Conservation (phyloP, 2,329 filamentous ascomycete species). For the Aspergillus persii region DNA sequence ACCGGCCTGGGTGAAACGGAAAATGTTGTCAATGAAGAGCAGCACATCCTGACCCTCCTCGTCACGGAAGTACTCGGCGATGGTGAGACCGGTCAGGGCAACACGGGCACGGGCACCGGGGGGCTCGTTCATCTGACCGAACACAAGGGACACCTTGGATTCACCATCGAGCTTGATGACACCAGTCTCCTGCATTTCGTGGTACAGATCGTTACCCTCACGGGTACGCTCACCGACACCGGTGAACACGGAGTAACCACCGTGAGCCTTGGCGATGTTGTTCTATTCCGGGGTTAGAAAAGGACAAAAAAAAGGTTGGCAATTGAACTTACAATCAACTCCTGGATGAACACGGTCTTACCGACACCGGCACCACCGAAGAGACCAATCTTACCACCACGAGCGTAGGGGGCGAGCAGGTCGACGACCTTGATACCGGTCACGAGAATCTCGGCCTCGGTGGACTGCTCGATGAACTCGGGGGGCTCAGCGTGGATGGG, state of each 20-base stretch:
- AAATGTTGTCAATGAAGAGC: conserved; percentile 99
- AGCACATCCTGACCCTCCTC: conserved; percentile 90
- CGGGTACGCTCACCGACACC: conserved; percentile 99
- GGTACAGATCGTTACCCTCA: conserved; percentile 99
- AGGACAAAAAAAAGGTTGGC: neutral
- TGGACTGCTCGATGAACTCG: conserved; percentile 91
- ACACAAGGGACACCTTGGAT: conserved; percentile 98
- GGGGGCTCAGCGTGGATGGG: conserved; percentile 96
- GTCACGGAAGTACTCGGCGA: conserved; percentile 75
- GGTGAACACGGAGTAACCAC: conserved; percentile 99
- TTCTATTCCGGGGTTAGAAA: conserved; percentile 55
- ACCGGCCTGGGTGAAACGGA: conserved; percentile 99
- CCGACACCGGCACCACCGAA: conserved; percentile 99
- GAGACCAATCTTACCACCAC: conserved; percentile 99
- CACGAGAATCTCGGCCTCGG: conserved; percentile 90
- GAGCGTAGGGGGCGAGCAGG: conserved; percentile 95
- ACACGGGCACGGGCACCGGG: conserved; percentile 99
- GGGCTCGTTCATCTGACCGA: conserved; percentile 99
- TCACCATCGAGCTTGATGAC: conserved; percentile 99
- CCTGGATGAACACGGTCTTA: conserved; percentile 99
- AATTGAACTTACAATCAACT: conserved; percentile 72
- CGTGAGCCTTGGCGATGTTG: conserved; percentile 99
- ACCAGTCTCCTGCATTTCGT: conserved; percentile 99
- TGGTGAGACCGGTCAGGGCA: conserved; percentile 78
- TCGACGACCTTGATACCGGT: conserved; percentile 99